Base-by-base conservation (phyloP, 2,329 filamentous ascomycete genomes). In the Aureobasidium sp. region DNA sequence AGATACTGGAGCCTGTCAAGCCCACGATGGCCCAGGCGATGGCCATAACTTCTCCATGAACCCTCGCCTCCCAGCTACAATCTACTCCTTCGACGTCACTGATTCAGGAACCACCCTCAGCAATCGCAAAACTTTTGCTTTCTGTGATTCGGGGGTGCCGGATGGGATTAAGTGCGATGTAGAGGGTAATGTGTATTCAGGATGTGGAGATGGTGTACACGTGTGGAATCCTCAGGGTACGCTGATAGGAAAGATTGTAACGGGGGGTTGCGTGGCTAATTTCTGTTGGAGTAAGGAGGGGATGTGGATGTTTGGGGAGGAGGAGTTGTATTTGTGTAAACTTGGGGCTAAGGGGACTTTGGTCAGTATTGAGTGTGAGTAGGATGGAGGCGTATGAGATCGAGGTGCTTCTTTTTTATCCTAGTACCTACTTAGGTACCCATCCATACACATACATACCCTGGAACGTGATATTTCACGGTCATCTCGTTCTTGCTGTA, bases 151-250 rank as follows among this genome's bases (percentile, higher is more conserved):
- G n/a, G 81, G 82, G 2, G 73, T 84, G 2, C 83, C 85, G 0
- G 86, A 88, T 65, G 86, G 86, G 9, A 72, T 83, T 63, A 80
- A 81, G 64, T 76, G 77, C 42, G 82, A 85, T 65, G 74, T 73
- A 1, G 66, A 77, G 3, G 82, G 82, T 2, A 84, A 84, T 67
- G 77, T 85, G 1, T 85, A 82, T 70, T 76, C 77, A 29, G 81
- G 79, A 0, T 82, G 79, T 63, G 79, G 79, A 0, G 81, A 84
- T 66, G 82, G 82, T 0, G 71, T 84, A 21, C 76, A 83, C 62
- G 75, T 84, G 9, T 85, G 81, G 80, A 77, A 74, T 61, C 68
- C 75, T 0, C 74, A 74, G 0, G 82, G 81, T 1, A 74, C 68
- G 3, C 66, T 82, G 21, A 77, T 88, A 65, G 74, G 79, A 3